Percentiles rank a stretch among this genome's conserved stretches.
phyloP scores from a whole-genome alignment of 108 stramenopile species.

The Aurantiochytrium sp. region DNA sequence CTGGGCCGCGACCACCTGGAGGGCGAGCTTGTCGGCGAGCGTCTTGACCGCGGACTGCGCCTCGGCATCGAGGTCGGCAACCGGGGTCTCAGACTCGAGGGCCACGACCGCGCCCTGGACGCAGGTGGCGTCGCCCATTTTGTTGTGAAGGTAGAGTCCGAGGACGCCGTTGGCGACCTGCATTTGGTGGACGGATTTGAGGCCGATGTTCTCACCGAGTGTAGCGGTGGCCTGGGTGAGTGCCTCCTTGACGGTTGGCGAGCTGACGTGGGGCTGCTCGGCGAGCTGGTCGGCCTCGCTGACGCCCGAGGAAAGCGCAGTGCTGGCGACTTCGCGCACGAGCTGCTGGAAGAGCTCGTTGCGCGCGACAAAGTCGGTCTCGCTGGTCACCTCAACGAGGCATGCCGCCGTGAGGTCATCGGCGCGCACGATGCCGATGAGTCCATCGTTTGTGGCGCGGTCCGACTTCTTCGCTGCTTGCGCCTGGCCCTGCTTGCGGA shows the following conservation, averaged over 20 bases:
- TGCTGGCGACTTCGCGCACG: conserved; percentile 35
- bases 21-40: not conserved
- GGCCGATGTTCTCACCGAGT: conserved; percentile 34
- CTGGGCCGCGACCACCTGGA: conserved; percentile 35
- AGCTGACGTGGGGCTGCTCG: not conserved
- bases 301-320: conserved; percentile 33
- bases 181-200: not conserved
- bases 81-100: not conserved
- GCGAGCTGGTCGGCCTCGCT: not conserved
- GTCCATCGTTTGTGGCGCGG: not conserved
- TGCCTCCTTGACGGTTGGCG: not conserved
- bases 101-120: conserved; percentile 1
- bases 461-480: conserved; percentile 26
- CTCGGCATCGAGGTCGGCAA: not conserved
- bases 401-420: conserved; percentile 35
- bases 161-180: not conserved
- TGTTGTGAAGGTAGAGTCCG: conserved; percentile 38
- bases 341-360: conserved; percentile 57
- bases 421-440: not conserved
- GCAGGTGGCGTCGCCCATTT: not conserved
- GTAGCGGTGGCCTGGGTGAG: not conserved
- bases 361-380: conserved; percentile 62
- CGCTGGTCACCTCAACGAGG: conserved; percentile 38
- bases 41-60: not conserved
- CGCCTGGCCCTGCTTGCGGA: conserved; percentile 50